Evolutionary conservation across 1,284 basidiomycete genomes (phyloP).

Genomic region (Neolentinus lepideus): DNA sequence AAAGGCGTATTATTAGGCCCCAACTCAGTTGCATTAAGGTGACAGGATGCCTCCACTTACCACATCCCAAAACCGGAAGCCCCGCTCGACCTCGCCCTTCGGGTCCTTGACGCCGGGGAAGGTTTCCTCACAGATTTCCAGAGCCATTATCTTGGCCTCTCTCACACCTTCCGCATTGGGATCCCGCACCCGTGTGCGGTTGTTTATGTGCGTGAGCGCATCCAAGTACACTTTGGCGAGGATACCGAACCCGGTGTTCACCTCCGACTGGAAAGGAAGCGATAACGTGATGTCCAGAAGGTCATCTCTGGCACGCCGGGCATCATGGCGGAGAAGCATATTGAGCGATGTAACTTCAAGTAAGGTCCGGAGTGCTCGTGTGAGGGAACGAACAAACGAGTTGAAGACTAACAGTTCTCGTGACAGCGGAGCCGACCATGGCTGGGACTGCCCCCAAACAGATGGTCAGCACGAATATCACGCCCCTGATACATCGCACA

Average conservation of each 20-base stretch:
- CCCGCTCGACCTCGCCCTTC: slow-evolving; percentile 84
- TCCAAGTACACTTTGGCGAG: slow-evolving; percentile 95
- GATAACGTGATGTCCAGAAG: slow-evolving; percentile 87
- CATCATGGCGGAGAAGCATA: slow-evolving; percentile 87
- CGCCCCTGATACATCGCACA: slow-evolving; percentile 6
- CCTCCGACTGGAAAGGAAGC: slow-evolving; percentile 91
- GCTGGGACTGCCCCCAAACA: slow-evolving; percentile 48
- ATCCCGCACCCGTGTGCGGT: slow-evolving; percentile 66
- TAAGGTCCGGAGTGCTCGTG: slow-evolving; percentile 84
- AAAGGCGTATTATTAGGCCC: slow-evolving; percentile 13
- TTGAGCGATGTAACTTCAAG: slow-evolving; percentile 90
- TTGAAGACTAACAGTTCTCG: slow-evolving; percentile 97
- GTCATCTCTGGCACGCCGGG: slow-evolving; percentile 82
- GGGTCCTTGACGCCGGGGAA: slow-evolving; percentile 90
- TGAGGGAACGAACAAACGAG: slow-evolving; percentile 88
- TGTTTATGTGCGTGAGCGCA: slow-evolving; percentile 83
- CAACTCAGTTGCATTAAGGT: neutral
- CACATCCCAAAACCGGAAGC: slow-evolving; percentile 98
- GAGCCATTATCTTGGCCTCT: slow-evolving; percentile 81
- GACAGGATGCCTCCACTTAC: slow-evolving; percentile 44
- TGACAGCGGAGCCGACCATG: slow-evolving; percentile 93
- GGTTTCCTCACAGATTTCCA: slow-evolving; percentile 89
- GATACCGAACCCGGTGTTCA: slow-evolving; percentile 97
- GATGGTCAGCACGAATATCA: neutral
- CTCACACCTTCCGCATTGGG: slow-evolving; percentile 71